phyloP scores from a whole-genome alignment of 345 rosid genomes.

The Cardamine chenopodiifolia region DNA sequence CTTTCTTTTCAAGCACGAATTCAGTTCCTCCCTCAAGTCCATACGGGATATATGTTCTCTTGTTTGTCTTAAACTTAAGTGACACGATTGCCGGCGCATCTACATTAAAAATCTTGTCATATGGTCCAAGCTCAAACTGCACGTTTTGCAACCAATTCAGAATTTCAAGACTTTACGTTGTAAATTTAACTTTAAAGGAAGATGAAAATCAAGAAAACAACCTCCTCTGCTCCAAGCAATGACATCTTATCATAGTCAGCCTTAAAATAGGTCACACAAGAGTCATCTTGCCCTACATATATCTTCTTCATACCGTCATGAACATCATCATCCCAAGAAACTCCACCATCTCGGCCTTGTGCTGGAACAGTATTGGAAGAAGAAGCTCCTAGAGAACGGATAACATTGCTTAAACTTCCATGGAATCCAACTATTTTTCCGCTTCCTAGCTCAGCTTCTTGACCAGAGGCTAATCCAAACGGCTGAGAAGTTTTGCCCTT shows the following conservation, averaged over 20 bases:
- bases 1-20: constrained; percentile 33
- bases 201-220: constrained; percentile 26
- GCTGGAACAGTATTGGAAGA: constrained; percentile 15
- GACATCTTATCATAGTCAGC: constrained; percentile 37
- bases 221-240: constrained; percentile 37
- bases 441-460: constrained; percentile 34
- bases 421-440: constrained; percentile 45
- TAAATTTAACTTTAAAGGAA: background rate
- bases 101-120: constrained; percentile 32
- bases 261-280: constrained; percentile 32
- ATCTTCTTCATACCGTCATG: constrained; percentile 38
- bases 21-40: constrained; percentile 32
- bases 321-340: constrained; percentile 44
- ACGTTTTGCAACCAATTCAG: constrained; percentile 27
- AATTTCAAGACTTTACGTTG: background rate
- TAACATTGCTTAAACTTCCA: constrained; percentile 29
- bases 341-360: constrained; percentile 44
- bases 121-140: constrained; percentile 42
- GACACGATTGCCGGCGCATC: constrained; percentile 12
- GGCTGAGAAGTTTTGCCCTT: constrained; percentile 37
- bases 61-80: constrained; percentile 39
- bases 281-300: constrained; percentile 39
- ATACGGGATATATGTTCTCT: constrained; percentile 20
- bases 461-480: constrained; percentile 33
- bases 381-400: constrained; percentile 42